Evolutionary conservation across 2,329 filamentous ascomycete genomes (phyloP), one percentile per base, ranked within the genome.

Genomic region (Xylaria multiplex): DNA sequence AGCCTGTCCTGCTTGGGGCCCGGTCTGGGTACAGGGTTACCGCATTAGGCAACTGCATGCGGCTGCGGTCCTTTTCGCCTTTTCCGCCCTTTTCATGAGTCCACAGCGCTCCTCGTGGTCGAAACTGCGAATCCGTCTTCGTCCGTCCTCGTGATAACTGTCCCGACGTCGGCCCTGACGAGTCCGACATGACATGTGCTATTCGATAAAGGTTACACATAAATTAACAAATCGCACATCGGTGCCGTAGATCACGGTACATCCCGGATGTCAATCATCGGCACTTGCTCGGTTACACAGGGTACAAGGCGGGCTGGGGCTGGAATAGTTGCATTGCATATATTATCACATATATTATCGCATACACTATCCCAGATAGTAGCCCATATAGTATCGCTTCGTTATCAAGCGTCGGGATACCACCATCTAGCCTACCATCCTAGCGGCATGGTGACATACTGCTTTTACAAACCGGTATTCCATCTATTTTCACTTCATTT

Each of bases 31-130:
- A 11, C 19, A 2, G n/a, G 13, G 11, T 58, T 69, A 27, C 66
- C 59, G 35, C 32, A 46, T 62, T 59, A 52, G 68, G 68, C 63
- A 70, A 63, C 49, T 64, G 14, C 46, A 69, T 55, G 63, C 66
- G 63, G 48, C 22, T 50, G 60, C 53, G 62, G 56, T 62, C 60
- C 60, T 48, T 61, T 61, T 24, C 49, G 2, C 27, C 3, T 27
- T 3, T 3, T 27, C 27, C 62, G 56, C 61, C 59, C 59, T 48
- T 60, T 61, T 24, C 49, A 62, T 65, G 56, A 65, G 62, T 67
- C 62, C n/a, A 53, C 62, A 32, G 52, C 52, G 43, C 22, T 19
- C 22, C 59, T 49, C 45, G 32, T 49, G 60, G 19, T 13, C 5
- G 9, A 35, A 43, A 2, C 27, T 32, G 30, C 16, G 8, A 54